Evolutionary conservation across 2,329 filamentous ascomycete genomes (phyloP).

Genomic region (Colletotrichum cuscutae): DNA sequence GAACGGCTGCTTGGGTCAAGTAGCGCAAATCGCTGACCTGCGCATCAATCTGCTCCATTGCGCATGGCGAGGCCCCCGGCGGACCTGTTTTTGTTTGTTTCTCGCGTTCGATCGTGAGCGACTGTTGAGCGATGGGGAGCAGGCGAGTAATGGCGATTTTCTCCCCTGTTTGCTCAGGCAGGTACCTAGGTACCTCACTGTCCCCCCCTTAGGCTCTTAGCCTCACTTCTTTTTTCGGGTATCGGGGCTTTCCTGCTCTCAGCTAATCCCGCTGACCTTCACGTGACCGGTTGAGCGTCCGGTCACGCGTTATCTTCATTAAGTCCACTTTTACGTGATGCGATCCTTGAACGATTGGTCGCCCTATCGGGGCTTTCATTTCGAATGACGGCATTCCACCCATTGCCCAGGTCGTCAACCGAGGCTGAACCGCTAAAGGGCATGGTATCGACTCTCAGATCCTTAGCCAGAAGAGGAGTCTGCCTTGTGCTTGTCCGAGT

Average conservation of each 20-base stretch:
- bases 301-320: not conserved
- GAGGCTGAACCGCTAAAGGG: not conserved
- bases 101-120: constrained; percentile 4
- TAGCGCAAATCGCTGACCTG: constrained; percentile 66
- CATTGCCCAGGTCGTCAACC: not conserved
- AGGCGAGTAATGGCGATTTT: constrained; percentile 31
- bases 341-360: constrained; percentile 13
- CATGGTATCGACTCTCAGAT: not conserved
- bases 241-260: not conserved
- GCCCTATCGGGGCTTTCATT: not conserved
- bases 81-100: constrained; percentile 3
- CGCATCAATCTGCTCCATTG: constrained; percentile 65
- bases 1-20: constrained; percentile 53
- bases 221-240: constrained; percentile 3
- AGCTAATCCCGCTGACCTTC: not conserved
- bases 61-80: constrained; percentile 29
- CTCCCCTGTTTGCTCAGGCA: not conserved
- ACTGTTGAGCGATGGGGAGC: constrained; percentile 8
- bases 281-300: constrained; percentile 38
- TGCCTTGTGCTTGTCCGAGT: not conserved
- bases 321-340: not conserved
- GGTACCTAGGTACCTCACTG: constrained; percentile 5
- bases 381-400: not conserved
- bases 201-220: not conserved
- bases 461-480: not conserved